Percentiles rank a stretch among this genome's conserved stretches.
phyloP scores from a whole-genome alignment of 164 flowering plant genomes.

The Aristolochia contorta region DNA sequence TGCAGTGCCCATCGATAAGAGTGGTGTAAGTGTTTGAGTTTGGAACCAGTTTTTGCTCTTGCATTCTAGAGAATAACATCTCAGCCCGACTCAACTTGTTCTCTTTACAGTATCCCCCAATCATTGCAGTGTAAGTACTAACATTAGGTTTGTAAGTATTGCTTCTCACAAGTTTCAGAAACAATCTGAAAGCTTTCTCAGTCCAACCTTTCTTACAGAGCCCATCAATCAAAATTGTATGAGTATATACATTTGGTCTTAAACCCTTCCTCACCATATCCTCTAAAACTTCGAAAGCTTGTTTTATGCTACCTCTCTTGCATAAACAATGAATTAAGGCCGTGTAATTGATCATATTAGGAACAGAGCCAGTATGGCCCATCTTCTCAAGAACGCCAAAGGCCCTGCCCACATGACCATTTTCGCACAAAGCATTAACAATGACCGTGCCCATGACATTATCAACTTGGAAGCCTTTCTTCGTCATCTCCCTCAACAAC shows the following conservation, averaged over 20 bases:
- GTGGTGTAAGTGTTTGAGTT: slow-evolving; percentile 71
- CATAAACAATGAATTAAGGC: slow-evolving; percentile 64
- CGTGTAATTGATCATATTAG: slow-evolving; percentile 71
- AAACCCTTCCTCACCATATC: slow-evolving; percentile 77
- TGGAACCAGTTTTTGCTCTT: slow-evolving; percentile 70
- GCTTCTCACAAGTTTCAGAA: slow-evolving; percentile 78
- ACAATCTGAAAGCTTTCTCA: slow-evolving; percentile 85
- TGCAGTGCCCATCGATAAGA: slow-evolving; percentile 71
- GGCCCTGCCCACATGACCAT: slow-evolving; percentile 46
- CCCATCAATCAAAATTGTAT: slow-evolving; percentile 76
- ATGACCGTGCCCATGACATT: slow-evolving; percentile 57
- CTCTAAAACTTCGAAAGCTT: slow-evolving; percentile 77
- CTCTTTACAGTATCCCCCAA: slow-evolving; percentile 80
- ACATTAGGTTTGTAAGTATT: slow-evolving; percentile 80
- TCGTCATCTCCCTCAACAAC: slow-evolving; percentile 55
- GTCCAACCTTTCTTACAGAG: slow-evolving; percentile 95
- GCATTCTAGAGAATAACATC: slow-evolving; percentile 70
- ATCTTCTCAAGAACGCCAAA: slow-evolving; percentile 48
- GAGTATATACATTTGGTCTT: slow-evolving; percentile 89
- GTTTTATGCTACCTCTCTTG: slow-evolving; percentile 72
- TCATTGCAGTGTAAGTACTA: slow-evolving; percentile 85
- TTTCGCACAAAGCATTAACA: slow-evolving; percentile 33
- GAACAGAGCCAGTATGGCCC: slow-evolving; percentile 42
- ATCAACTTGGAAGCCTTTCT: slow-evolving; percentile 41
- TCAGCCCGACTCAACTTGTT: slow-evolving; percentile 76